phyloP scores from a whole-genome alignment of 352 stramenopile genomes.

The Globisporangium megalacanthum region DNA sequence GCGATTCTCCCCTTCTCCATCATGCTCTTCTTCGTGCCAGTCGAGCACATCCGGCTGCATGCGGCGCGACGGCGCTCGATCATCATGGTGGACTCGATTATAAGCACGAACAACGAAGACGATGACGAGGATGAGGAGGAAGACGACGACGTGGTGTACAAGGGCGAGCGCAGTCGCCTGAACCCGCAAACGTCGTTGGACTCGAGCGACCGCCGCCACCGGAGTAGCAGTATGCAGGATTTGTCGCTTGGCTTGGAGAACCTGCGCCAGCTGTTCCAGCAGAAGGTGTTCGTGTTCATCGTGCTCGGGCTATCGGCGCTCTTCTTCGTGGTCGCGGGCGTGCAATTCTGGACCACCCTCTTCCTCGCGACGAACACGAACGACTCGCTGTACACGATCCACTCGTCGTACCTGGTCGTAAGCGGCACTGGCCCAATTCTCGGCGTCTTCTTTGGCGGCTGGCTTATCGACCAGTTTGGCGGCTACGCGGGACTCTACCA shows the following conservation, averaged over 20 bases:
- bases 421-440: slow-evolving; percentile 73
- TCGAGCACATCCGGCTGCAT: slow-evolving; percentile 59
- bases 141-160: slow-evolving; percentile 17
- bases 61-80: slow-evolving; percentile 50
- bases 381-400: slow-evolving; percentile 75
- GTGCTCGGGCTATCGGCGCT: slow-evolving; percentile 75
- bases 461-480: slow-evolving; percentile 75
- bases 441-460: slow-evolving; percentile 83
- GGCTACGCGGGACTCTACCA: slow-evolving; percentile 67
- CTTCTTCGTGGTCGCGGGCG: slow-evolving; percentile 76
- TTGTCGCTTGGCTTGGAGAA: slow-evolving; percentile 39
- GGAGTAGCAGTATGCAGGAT: slow-evolving; percentile 19
- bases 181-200: slow-evolving; percentile 2
- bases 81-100: slow-evolving; percentile 51
- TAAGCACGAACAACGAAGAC: slow-evolving; percentile 34
- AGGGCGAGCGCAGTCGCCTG: slow-evolving; percentile 24
- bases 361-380: slow-evolving; percentile 78
- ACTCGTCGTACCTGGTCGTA: slow-evolving; percentile 67
- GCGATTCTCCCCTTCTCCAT: slow-evolving; percentile 69
- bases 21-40: slow-evolving; percentile 75
- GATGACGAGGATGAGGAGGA: slow-evolving; percentile 19
- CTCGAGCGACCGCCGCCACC: neutral
- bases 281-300: slow-evolving; percentile 71
- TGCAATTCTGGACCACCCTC: slow-evolving; percentile 84
- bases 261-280: slow-evolving; percentile 42